Percentiles rank a stretch among this genome's conserved stretches.
Conservation (phyloP, 441 rosid genomes). For the Croton setiger region DNA sequence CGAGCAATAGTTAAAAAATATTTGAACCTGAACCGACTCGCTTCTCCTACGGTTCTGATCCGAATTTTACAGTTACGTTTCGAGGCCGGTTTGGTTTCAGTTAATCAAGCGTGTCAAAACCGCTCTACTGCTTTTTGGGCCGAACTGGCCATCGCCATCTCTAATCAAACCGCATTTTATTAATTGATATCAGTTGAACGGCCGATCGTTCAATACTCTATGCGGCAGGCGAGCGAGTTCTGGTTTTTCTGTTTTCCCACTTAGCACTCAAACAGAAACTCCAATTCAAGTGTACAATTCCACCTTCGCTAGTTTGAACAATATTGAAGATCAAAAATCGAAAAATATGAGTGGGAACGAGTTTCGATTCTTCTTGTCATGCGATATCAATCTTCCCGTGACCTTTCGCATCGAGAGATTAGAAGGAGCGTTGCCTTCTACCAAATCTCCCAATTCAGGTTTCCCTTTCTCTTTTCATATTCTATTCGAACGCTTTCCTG, state of each 20-base stretch:
- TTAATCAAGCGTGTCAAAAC: too few species aligned
- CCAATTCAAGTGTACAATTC: slow-evolving; percentile 3
- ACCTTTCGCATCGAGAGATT: slow-evolving; percentile 85
- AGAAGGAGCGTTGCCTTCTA: slow-evolving; percentile 62
- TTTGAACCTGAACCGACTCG: too few species aligned
- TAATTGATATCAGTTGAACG: background rate
- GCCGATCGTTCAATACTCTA: background rate
- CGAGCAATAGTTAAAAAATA: too few species aligned
- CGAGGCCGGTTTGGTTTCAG: too few species aligned
- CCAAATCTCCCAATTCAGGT: slow-evolving; percentile 58
- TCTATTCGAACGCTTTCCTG: background rate
- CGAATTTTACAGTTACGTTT: too few species aligned
- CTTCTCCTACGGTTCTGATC: too few species aligned
- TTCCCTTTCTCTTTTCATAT: background rate
- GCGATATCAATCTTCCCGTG: slow-evolving; percentile 90
- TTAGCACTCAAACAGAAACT: background rate
- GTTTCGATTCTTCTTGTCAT: slow-evolving; percentile 90
- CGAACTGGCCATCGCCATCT: too few species aligned
- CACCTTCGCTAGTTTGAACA: background rate
- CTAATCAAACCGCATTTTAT: too few species aligned
- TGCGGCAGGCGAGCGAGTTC: background rate
- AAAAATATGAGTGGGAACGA: slow-evolving; percentile 68
- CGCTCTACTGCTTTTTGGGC: too few species aligned
- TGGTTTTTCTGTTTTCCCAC: background rate
- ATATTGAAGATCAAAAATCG: background rate